phyloP scores from a whole-genome alignment of 225 moss, liverwort and hornwort species.

The Pseudisothecium myosuroides region DNA sequence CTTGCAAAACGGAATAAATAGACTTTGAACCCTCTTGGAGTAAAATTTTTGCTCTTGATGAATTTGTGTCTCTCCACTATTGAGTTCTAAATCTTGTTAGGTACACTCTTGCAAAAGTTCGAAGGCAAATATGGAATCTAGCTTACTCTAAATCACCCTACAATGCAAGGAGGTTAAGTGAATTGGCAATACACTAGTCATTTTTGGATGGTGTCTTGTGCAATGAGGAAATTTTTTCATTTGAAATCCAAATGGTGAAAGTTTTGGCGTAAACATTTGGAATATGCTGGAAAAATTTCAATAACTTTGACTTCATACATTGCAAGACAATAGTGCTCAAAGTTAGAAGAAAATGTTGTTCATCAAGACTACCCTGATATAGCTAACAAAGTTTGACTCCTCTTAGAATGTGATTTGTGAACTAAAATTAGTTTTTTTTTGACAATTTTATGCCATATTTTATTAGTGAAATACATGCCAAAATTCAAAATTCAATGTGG shows the following conservation, averaged over 20 bases:
- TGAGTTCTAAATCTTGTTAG: background rate
- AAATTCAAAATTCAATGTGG: background rate
- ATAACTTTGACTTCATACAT: background rate
- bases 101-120: background rate
- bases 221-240: background rate
- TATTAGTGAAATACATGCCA: background rate
- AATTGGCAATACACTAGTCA: background rate
- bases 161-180: background rate
- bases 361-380: accelerated
- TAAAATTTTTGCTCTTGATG: background rate
- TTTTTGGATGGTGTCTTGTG: background rate
- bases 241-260: background rate
- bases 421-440: background rate
- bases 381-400: background rate
- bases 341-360: background rate
- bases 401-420: background rate
- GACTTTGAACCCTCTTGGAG: background rate
- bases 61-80: background rate
- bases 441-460: background rate
- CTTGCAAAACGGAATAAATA: accelerated
- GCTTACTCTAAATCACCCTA: background rate
- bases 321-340: background rate
- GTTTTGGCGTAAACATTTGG: background rate
- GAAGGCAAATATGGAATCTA: background rate
- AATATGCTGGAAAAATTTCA: background rate